Evolutionary conservation across 768 basidiomycete species (phyloP).

Genomic region (Leucocoprinus sp.): DNA sequence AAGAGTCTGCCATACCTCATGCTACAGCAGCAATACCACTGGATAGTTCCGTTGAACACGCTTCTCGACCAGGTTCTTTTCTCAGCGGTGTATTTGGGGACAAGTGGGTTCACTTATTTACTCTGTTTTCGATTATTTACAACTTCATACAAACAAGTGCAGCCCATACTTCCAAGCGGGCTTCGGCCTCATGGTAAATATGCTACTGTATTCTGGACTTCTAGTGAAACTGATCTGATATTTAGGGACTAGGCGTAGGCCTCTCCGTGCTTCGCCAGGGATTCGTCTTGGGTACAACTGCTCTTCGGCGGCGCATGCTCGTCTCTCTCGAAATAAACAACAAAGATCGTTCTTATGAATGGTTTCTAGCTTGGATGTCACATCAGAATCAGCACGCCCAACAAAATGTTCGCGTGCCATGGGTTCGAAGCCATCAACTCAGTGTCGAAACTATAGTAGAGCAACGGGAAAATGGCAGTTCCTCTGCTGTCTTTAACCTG

Average conservation of each 20-base stretch:
- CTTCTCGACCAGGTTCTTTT: constrained; percentile 19
- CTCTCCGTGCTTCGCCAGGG: constrained; percentile 69
- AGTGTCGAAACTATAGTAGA: constrained; percentile 91
- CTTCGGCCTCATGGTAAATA: constrained; percentile 86
- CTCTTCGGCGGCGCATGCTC: constrained; percentile 83
- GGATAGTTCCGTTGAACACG: constrained; percentile 11
- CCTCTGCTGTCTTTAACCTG: constrained; percentile 83
- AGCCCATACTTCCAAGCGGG: constrained; percentile 98
- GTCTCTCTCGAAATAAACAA: constrained; percentile 95
- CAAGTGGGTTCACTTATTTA: constrained; percentile 45
- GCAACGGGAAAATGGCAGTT: constrained; percentile 84
- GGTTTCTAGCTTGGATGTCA: constrained; percentile 97
- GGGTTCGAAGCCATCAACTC: constrained; percentile 81
- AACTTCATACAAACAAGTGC: constrained; percentile 27
- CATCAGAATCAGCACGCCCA: constrained; percentile 36
- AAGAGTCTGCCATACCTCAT: background rate
- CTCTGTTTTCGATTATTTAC: constrained; percentile 3
- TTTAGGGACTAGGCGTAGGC: constrained; percentile 84
- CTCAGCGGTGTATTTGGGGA: constrained; percentile 40
- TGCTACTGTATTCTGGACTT: constrained; percentile 1
- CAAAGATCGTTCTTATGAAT: constrained; percentile 90
- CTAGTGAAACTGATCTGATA: constrained; percentile 5
- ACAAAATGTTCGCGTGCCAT: constrained; percentile 23
- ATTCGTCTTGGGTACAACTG: constrained; percentile 55
- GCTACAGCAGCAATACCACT: constrained; percentile 10